A percentile compares a stretch with the other conserved stretches of the same genome.
These are phyloP conservation scores for Sanghuangporus weigelae DNA, from an alignment of 1,284 basidiomycete species.

Conservation along the genomic window DNA sequence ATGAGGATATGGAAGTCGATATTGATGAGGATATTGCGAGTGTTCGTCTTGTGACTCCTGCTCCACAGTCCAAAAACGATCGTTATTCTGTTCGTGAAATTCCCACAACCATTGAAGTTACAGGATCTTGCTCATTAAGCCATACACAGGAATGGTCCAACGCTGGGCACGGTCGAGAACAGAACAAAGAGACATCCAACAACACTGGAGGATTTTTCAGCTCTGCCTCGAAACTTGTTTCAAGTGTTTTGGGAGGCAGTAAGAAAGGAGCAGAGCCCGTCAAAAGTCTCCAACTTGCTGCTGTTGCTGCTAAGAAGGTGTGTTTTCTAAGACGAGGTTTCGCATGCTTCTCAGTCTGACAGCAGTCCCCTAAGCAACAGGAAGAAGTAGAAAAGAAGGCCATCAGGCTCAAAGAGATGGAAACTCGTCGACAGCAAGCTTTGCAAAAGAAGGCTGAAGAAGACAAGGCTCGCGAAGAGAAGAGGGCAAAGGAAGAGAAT, in stretches of 20 bases:
- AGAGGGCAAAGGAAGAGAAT: slow-evolving; percentile 61
- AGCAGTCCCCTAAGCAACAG: slow-evolving; percentile 59
- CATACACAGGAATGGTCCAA: neutral
- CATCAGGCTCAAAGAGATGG: slow-evolving; percentile 70
- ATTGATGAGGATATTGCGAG: slow-evolving; percentile 27
- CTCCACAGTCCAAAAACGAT: slow-evolving; percentile 34
- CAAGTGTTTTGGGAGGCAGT: slow-evolving; percentile 53
- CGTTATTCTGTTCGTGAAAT: slow-evolving; percentile 36
- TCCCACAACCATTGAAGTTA: neutral
- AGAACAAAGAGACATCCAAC: neutral
- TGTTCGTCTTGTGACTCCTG: slow-evolving; percentile 12
- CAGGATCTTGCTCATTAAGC: neutral
- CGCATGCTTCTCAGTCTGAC: neutral
- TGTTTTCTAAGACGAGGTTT: neutral
- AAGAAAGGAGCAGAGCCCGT: slow-evolving; percentile 70
- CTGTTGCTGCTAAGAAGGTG: slow-evolving; percentile 82
- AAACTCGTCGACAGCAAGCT: slow-evolving; percentile 65
- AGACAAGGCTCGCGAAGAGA: slow-evolving; percentile 64
- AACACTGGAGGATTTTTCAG: slow-evolving; percentile 48
- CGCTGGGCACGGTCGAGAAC: neutral
- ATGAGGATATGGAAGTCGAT: slow-evolving; percentile 32
- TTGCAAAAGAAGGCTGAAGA: slow-evolving; percentile 76
- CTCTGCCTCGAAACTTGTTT: slow-evolving; percentile 61
- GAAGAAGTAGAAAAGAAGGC: slow-evolving; percentile 79
- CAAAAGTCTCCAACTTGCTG: slow-evolving; percentile 80